Evolutionary conservation across 2,329 filamentous ascomycete species (phyloP).

Genomic region (Aspergillus latus): DNA sequence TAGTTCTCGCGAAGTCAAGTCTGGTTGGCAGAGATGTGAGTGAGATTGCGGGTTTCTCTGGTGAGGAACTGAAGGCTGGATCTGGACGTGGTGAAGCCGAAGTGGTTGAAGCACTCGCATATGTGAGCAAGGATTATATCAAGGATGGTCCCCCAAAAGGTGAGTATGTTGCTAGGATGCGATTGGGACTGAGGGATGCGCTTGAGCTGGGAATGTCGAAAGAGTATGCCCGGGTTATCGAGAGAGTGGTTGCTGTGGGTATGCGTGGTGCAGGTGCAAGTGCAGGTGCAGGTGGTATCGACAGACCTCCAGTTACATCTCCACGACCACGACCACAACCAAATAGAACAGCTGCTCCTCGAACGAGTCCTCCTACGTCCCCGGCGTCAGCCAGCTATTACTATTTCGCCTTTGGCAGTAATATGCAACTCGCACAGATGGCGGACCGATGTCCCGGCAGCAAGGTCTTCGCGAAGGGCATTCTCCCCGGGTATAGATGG

Average conservation of each 20-base stretch:
- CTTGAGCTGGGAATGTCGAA: neutral
- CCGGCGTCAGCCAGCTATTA: neutral
- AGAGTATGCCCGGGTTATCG: neutral
- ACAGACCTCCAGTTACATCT: neutral
- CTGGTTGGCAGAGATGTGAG: neutral
- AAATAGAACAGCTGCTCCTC: neutral
- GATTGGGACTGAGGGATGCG: neutral
- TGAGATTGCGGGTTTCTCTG: neutral
- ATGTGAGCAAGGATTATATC: neutral
- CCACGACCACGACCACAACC: no score
- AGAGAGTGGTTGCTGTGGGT: neutral
- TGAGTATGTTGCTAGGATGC: neutral
- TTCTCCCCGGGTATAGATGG: neutral
- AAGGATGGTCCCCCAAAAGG: neutral
- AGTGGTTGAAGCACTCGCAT: neutral
- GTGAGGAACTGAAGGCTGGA: neutral
- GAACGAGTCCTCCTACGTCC: neutral
- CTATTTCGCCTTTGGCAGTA: neutral
- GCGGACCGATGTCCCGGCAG: neutral
- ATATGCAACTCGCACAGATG: neutral
- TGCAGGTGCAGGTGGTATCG: neutral
- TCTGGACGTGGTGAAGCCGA: neutral
- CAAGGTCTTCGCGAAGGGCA: neutral
- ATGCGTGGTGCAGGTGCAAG: neutral
- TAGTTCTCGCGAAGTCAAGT: neutral